Percentiles rank a stretch among this genome's conserved stretches.
Conservation (phyloP, 176 grass and related monocot genomes). For the Alopecurus myosuroides region DNA sequence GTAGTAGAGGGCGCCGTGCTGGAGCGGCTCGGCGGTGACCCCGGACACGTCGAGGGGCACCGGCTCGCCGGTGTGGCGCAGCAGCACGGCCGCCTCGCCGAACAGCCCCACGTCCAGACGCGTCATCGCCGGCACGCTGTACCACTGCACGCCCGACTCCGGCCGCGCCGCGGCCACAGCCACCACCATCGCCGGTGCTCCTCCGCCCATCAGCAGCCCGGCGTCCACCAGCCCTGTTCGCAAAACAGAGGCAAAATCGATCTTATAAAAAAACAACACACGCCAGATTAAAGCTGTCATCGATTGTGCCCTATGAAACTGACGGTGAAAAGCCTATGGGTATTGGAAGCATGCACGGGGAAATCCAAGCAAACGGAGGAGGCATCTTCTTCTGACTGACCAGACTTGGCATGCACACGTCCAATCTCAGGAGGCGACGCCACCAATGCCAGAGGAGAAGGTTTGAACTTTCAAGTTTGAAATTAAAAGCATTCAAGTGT, state of each 20-base stretch:
- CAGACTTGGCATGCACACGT: slow-evolving; percentile 54
- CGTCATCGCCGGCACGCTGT: slow-evolving; percentile 38
- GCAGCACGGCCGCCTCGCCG: slow-evolving; percentile 40
- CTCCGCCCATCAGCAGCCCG: not conserved
- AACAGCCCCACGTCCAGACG: slow-evolving; percentile 37
- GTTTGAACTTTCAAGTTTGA: not conserved
- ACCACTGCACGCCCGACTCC: slow-evolving; percentile 17
- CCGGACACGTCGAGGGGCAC: slow-evolving; percentile 47
- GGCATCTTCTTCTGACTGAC: not conserved
- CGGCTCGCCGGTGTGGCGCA: slow-evolving; percentile 31
- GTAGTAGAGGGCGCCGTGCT: slow-evolving; percentile 49
- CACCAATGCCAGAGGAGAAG: slow-evolving; percentile 7
- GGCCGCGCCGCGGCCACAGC: not conserved
- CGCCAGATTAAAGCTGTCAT: not conserved
- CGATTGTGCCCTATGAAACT: not conserved
- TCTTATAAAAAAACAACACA: not conserved
- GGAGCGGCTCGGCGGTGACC: slow-evolving; percentile 57
- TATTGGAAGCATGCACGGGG: slow-evolving; percentile 11
- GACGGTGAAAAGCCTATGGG: not conserved
- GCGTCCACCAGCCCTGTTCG: slow-evolving; percentile 35
- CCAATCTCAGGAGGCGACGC: slow-evolving; percentile 52
- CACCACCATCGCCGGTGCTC: slow-evolving; percentile 20
- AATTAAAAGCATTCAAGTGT: not conserved
- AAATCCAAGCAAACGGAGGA: slow-evolving; percentile 28
- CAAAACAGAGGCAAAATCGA: not conserved